Evolutionary conservation across 495 filamentous ascomycete genomes (phyloP).

Genomic region (Rhypophila decipiens): DNA sequence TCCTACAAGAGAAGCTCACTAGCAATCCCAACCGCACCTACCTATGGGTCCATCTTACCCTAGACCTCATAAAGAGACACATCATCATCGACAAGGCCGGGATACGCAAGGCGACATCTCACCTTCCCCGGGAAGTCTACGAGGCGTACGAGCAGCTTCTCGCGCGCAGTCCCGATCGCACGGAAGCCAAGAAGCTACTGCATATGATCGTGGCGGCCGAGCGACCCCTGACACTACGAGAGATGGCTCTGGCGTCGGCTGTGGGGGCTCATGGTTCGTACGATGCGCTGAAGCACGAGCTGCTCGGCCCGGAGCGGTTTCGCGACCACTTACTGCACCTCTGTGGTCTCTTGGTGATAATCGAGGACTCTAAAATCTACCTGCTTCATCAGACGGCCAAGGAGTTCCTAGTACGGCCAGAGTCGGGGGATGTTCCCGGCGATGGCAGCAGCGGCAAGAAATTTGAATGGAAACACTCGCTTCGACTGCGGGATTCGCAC

Average conservation of each 20-base stretch:
- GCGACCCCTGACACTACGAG: not conserved
- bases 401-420: not conserved
- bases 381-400: slow-evolving; percentile 1
- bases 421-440: not conserved
- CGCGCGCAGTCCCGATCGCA: not conserved
- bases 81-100: not conserved
- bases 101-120: not conserved
- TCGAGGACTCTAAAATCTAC: not conserved
- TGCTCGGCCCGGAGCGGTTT: not conserved
- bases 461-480: not conserved
- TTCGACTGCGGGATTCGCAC: not conserved
- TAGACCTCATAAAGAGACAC: not conserved
- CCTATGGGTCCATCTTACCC: slow-evolving; percentile 11
- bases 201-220: slow-evolving; percentile 1
- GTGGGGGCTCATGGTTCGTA: not conserved
- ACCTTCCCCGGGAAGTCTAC: not conserved
- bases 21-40: slow-evolving; percentile 3
- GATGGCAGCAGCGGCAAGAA: not conserved
- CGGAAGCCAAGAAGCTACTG: not conserved
- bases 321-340: not conserved
- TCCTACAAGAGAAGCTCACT: not conserved
- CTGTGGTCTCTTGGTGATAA: not conserved
- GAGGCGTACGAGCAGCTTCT: slow-evolving; percentile 2
- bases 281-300: not conserved
- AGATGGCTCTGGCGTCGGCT: not conserved